Conservation (phyloP, 805 yeast species). For the Sugiyamaella mastotermitis region DNA sequence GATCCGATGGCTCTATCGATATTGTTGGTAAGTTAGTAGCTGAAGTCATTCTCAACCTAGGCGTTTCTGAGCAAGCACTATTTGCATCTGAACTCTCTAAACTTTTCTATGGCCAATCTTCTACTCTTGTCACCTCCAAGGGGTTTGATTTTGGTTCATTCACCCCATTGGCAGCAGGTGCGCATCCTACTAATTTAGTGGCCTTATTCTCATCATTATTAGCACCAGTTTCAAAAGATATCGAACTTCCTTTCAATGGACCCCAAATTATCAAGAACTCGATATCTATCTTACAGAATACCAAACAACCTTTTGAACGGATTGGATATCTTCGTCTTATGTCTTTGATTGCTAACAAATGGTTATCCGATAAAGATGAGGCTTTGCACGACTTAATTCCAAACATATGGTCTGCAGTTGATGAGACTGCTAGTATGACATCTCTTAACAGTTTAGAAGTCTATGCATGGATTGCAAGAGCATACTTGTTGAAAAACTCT, state of each 20-base stretch:
- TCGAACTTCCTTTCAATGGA: not conserved
- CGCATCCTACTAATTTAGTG: slow-evolving; percentile 3
- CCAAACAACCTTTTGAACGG: slow-evolving; percentile 33
- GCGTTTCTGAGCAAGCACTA: not conserved
- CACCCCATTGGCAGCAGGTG: not conserved
- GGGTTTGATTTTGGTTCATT: too few species aligned
- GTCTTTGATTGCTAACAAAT: slow-evolving; percentile 53
- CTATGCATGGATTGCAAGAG: slow-evolving; percentile 67
- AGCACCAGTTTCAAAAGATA: slow-evolving; percentile 12
- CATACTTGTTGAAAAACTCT: slow-evolving; percentile 55
- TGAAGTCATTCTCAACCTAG: slow-evolving; percentile 1
- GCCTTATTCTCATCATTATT: slow-evolving; percentile 15
- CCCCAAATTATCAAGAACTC: slow-evolving; percentile 11
- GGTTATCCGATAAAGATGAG: slow-evolving; percentile 31
- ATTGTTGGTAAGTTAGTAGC: slow-evolving; percentile 10
- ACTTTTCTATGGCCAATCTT: slow-evolving; percentile 1
- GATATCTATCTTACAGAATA: slow-evolving; percentile 15
- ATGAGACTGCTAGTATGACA: not conserved
- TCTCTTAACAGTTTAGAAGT: slow-evolving; percentile 41
- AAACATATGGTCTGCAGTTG: not conserved
- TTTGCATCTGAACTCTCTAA: not conserved
- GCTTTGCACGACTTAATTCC: too few species aligned
- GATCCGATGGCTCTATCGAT: slow-evolving; percentile 7
- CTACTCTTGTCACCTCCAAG: slow-evolving; percentile 2
- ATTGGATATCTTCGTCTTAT: slow-evolving; percentile 53